A percentile compares a stretch with the other conserved stretches of the same genome.
Evolutionary conservation across 2,329 filamentous ascomycete genomes (phyloP).

Genomic region (Didymella keratinophila): DNA sequence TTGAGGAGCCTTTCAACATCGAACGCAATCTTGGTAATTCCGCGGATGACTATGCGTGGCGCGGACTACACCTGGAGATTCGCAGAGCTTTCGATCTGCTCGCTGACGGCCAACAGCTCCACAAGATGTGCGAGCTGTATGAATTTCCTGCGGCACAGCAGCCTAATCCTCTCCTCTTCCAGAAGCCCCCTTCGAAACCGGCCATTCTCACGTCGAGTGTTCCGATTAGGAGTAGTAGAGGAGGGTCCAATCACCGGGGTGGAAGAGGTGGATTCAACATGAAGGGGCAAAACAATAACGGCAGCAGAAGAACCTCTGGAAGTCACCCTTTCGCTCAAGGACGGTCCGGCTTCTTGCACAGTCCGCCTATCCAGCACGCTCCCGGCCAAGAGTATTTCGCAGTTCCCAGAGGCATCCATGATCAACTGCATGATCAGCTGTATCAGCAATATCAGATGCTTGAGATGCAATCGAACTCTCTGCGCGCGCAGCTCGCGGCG

Average conservation of each 20-base stretch:
- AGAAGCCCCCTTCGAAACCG: constrained; percentile 61
- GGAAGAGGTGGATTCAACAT: constrained; percentile 57
- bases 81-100: constrained; percentile 86
- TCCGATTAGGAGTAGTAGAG: constrained; percentile 59
- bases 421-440: constrained; percentile 59
- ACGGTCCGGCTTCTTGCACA: constrained; percentile 51
- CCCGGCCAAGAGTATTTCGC: constrained; percentile 55
- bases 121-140: constrained; percentile 86
- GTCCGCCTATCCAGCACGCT: constrained; percentile 51
- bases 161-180: constrained; percentile 58
- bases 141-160: constrained; percentile 84
- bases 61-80: constrained; percentile 87
- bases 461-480: constrained; percentile 52
- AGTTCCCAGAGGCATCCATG: constrained; percentile 50
- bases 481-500: constrained; percentile 47
- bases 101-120: constrained; percentile 74
- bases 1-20: constrained; percentile 96
- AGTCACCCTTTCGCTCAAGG: constrained; percentile 58
- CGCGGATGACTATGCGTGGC: constrained; percentile 92
- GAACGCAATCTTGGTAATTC: constrained; percentile 93
- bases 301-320: constrained; percentile 63
- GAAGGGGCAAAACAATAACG: constrained; percentile 54
- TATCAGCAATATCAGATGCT: constrained; percentile 59
- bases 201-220: constrained; percentile 61
- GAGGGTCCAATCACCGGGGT: constrained; percentile 55